Evolutionary conservation across 495 filamentous ascomycete species (phyloP).

Genomic region (Lasiosphaeria hispida): DNA sequence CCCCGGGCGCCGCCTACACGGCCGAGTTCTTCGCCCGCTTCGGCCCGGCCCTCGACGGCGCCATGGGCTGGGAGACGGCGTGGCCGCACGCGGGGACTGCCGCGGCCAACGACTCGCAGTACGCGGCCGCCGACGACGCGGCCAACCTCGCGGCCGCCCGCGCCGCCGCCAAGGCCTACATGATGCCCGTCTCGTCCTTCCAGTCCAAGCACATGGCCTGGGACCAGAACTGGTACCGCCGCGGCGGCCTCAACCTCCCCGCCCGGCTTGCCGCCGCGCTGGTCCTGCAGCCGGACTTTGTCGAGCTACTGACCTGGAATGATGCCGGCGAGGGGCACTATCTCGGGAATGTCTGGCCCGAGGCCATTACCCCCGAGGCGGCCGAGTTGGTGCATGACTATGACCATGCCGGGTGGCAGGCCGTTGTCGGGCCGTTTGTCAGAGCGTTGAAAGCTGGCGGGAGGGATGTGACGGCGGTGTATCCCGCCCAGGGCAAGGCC

Average conservation of each 20-base stretch:
- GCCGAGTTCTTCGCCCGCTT: conserved; percentile 7
- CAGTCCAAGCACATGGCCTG: conserved; percentile 58
- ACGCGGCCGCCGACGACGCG: not conserved
- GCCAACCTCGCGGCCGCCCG: not conserved
- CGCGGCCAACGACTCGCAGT: not conserved
- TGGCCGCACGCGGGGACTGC: conserved; percentile 2
- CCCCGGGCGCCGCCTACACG: not conserved
- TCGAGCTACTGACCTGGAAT: conserved; percentile 59
- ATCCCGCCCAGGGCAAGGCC: too few species aligned
- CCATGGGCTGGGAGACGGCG: conserved; percentile 12
- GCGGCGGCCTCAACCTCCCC: conserved; percentile 63
- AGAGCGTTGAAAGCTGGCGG: too few species aligned
- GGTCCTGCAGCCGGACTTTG: conserved; percentile 57
- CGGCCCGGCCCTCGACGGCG: not conserved
- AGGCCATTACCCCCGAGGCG: not conserved
- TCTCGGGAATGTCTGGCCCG: conserved; percentile 42
- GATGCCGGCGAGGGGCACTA: conserved; percentile 73
- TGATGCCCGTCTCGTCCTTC: conserved; percentile 72
- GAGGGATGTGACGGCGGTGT: too few species aligned
- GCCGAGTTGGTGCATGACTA: not conserved
- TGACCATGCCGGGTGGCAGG: not conserved
- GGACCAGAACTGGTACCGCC: conserved; percentile 67
- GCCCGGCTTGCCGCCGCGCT: conserved; percentile 63
- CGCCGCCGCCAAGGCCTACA: conserved; percentile 34
- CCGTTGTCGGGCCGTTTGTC: too few species aligned